A percentile compares a stretch with the other conserved stretches of the same genome.
These are phyloP conservation scores for Candida labiduridarum DNA, from an alignment of 1,139 yeast genomes.

Conservation along the genomic window DNA sequence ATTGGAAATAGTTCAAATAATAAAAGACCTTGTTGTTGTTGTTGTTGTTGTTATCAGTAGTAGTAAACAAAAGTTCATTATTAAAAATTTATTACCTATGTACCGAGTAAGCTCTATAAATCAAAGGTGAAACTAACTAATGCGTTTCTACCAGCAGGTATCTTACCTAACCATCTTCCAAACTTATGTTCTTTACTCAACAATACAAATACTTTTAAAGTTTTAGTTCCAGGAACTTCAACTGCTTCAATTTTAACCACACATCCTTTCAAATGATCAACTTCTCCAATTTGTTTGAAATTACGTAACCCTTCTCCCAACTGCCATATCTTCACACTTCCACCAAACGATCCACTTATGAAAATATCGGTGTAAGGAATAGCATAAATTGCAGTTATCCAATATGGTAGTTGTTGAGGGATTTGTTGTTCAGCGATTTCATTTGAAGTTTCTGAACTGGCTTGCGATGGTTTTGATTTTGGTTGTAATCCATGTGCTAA, in stretches of 20 bases:
- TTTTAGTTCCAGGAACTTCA: slow-evolving; percentile 55
- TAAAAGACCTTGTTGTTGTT: not conserved
- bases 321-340: slow-evolving; percentile 76
- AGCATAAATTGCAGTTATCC: slow-evolving; percentile 82
- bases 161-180: slow-evolving; percentile 73
- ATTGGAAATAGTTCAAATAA: not conserved
- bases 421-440: slow-evolving; percentile 50
- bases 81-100: slow-evolving; percentile 2
- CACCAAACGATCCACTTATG: slow-evolving; percentile 87
- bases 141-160: slow-evolving; percentile 46
- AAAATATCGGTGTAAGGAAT: slow-evolving; percentile 90
- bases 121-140: slow-evolving; percentile 42
- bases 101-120: slow-evolving; percentile 21
- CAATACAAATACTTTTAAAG: slow-evolving; percentile 63
- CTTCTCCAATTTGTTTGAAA: slow-evolving; percentile 56
- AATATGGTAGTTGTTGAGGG: slow-evolving; percentile 75
- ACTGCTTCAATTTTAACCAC: slow-evolving; percentile 68
- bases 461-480: slow-evolving; percentile 43
- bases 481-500: slow-evolving; percentile 80
- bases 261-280: slow-evolving; percentile 68
- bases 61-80: not conserved
- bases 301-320: slow-evolving; percentile 59
- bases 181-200: slow-evolving; percentile 83
- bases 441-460: slow-evolving; percentile 67
- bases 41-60: not conserved